Evolutionary conservation across 768 basidiomycete genomes (phyloP).

Genomic region (Suillus plorans): DNA sequence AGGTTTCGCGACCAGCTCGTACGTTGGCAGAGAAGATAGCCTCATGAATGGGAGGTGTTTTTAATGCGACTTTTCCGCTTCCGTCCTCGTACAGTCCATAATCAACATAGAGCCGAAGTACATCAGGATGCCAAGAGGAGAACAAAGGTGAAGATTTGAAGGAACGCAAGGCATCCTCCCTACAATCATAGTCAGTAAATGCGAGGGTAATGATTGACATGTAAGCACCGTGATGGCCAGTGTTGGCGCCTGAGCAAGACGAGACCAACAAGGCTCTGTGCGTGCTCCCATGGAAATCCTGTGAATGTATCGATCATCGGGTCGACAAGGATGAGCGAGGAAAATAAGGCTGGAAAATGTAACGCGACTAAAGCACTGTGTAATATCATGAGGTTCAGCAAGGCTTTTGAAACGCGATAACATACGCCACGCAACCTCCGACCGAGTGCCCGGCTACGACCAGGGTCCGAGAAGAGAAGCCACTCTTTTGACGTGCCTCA

Average conservation of each 20-base stretch:
- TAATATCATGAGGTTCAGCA: constrained; percentile 2
- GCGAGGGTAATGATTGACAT: background rate
- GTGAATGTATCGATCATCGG: too few species aligned
- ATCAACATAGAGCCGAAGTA: constrained; percentile 49
- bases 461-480: constrained; percentile 25
- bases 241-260: constrained; percentile 58
- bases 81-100: constrained; percentile 44
- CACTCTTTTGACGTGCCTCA: constrained; percentile 39
- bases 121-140: constrained; percentile 48
- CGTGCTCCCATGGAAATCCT: background rate
- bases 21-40: constrained; percentile 58
- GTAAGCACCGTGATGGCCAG: constrained; percentile 60
- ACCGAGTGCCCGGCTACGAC: constrained; percentile 79
- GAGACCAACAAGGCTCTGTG: constrained; percentile 26
- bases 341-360: constrained; percentile 63
- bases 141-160: constrained; percentile 67
- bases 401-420: constrained; percentile 19
- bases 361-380: constrained; percentile 64
- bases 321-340: constrained; percentile 48
- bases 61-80: constrained; percentile 50
- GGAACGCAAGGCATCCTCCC: constrained; percentile 8
- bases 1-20: constrained; percentile 20
- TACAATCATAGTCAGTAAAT: constrained; percentile 11
- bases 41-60: constrained; percentile 67
- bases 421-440: constrained; percentile 76